Percentiles rank a stretch among this genome's conserved stretches.
Conservation (phyloP, 140 eudicot species). For the Senecio squalidus region DNA sequence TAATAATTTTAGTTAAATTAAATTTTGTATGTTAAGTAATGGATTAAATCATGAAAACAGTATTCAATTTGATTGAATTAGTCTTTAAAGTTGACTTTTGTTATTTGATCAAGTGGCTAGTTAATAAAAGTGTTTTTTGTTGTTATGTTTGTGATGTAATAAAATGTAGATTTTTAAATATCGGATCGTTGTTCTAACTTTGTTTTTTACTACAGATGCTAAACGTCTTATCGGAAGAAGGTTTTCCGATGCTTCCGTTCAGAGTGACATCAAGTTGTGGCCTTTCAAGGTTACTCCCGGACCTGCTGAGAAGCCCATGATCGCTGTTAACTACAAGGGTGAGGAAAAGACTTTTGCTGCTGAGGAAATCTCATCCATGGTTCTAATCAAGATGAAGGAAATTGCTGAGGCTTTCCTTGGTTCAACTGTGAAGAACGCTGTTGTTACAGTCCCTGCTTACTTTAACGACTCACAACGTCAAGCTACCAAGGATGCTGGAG, state of each 20-base stretch:
- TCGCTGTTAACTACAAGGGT: slow-evolving; percentile 48
- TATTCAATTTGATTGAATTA: too few species aligned
- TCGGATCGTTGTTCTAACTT: not conserved
- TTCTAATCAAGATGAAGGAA: slow-evolving; percentile 54
- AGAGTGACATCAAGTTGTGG: slow-evolving; percentile 56
- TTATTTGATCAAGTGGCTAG: too few species aligned
- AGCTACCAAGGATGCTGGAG: slow-evolving; percentile 65
- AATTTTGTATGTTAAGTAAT: too few species aligned
- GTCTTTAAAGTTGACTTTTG: too few species aligned
- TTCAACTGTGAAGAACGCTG: slow-evolving; percentile 48
- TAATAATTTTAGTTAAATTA: too few species aligned
- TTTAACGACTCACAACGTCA: slow-evolving; percentile 61
- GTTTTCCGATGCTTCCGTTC: slow-evolving; percentile 50
- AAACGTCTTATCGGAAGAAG: slow-evolving; percentile 64
- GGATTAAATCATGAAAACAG: too few species aligned
- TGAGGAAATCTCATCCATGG: slow-evolving; percentile 61
- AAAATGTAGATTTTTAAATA: too few species aligned
- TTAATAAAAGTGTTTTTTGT: too few species aligned
- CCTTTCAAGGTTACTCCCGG: slow-evolving; percentile 55
- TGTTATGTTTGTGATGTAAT: too few species aligned
- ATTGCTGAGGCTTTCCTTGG: slow-evolving; percentile 54
- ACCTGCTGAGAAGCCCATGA: slow-evolving; percentile 62
- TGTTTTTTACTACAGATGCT: slow-evolving; percentile 31
- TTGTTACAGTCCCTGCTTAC: slow-evolving; percentile 61
- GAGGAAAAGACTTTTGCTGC: slow-evolving; percentile 55